Evolutionary conservation across 2,329 filamentous ascomycete species (phyloP), one percentile per base, ranked within the genome.

Genomic region (Pseudogymnoascus sp.): DNA sequence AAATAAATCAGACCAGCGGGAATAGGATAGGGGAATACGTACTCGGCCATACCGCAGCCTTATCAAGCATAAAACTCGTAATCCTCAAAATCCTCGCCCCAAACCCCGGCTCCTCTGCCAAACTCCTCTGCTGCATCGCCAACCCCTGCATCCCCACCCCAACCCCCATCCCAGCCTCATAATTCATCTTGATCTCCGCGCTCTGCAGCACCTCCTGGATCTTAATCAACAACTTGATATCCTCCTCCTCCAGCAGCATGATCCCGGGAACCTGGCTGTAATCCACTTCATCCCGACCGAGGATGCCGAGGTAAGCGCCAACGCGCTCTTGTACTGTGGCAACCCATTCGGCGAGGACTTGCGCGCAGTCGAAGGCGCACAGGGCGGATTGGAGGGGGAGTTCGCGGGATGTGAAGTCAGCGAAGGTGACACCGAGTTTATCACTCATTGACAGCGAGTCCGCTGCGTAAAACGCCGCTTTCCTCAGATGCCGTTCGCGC

Each of bases 401-500:
- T 72, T 97, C 92, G 51, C 91, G 83, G 62, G 89, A 92, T 1
- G 87, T 88, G 66, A 90, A 87, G 67, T 96, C 92, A 6, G 90
- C 88, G 76, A 93, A 95, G 0, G 90, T 91, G 29, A 93, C 85
- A 0, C 91, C 91, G 11, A 95, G 82, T 72, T 89, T 93, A 73
- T 96, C 90, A 1, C 91, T 89, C 85, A 95, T 95, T 29, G 87
- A 86, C 7, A 99, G 83, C 0, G 93, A 96, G 74, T 97, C 92
- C 1, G 91, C 92, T 1, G 95, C 95, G 72, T 96, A 96, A 72
- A 92, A 96, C 0, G 93, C 95, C n/a, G 95, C 95, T 74, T 93
- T 96, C 47, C 93, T 88, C 18, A 97, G 81, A 71, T 96, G 91
- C 68, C 87, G 89, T 76, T 99, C 93, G 2, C 92, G 87, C 64